A percentile compares a stretch with the other conserved stretches of the same genome.
Conservation (phyloP, 495 filamentous ascomycete species). For the Tuber magnatum region DNA sequence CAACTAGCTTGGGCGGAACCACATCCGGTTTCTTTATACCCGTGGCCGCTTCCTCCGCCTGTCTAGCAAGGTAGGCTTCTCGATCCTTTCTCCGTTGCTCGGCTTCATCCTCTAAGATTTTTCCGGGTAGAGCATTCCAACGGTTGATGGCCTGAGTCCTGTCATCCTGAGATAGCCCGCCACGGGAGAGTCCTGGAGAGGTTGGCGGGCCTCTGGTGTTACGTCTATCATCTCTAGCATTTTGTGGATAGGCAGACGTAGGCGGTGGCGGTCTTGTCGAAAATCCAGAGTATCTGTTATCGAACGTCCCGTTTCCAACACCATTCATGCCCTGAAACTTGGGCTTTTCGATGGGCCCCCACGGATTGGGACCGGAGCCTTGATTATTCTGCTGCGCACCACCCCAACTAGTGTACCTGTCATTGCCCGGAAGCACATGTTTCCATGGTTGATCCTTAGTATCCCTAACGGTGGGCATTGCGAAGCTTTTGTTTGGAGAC, state of each 20-base stretch:
- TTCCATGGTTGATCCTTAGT: conserved; percentile 35
- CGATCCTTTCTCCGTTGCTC: conserved; percentile 30
- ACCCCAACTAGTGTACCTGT: conserved; percentile 30
- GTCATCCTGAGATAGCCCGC: conserved; percentile 30
- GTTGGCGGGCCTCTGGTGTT: conserved; percentile 9
- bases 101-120: conserved; percentile 31
- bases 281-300: conserved; percentile 30
- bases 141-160: conserved; percentile 32
- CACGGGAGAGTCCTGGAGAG: conserved; percentile 25
- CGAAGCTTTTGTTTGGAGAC: conserved; percentile 30
- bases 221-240: conserved; percentile 30
- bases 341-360: conserved; percentile 37
- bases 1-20: conserved; percentile 31
- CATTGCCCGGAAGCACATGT: conserved; percentile 15
- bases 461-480: conserved; percentile 26
- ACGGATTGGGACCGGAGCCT: conserved; percentile 30
- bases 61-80: conserved; percentile 25
- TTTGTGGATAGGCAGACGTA: conserved; percentile 21
- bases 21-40: conserved; percentile 28
- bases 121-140: conserved; percentile 32
- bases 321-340: conserved; percentile 31
- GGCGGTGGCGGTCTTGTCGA: conserved; percentile 30
- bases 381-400: conserved; percentile 15
- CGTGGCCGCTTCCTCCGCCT: conserved; percentile 31
- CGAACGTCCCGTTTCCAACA: conserved; percentile 37